Conservation (phyloP, 345 rosid genomes). For the Eucalyptus tenuipes region DNA sequence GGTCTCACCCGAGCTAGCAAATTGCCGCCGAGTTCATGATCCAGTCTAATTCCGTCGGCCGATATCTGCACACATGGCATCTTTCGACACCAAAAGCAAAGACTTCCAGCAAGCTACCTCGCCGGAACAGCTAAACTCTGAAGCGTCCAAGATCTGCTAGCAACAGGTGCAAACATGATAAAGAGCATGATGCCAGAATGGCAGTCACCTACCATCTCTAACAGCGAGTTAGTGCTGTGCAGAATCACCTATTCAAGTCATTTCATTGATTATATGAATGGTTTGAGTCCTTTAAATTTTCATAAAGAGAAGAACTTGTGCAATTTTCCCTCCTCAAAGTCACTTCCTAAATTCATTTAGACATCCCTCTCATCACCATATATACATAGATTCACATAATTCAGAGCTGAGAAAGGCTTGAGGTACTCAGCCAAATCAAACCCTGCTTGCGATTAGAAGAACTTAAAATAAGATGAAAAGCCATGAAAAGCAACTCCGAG, state of each 20-base stretch:
- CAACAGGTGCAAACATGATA: background rate
- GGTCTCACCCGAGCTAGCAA: background rate
- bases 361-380: background rate
- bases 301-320: background rate
- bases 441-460: background rate
- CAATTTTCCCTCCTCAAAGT: background rate
- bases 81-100: background rate
- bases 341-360: background rate
- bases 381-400: background rate
- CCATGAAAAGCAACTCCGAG: background rate
- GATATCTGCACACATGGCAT: background rate
- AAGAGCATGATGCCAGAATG: background rate
- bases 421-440: background rate
- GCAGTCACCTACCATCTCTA: background rate
- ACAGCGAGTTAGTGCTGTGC: background rate
- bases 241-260: background rate
- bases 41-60: background rate
- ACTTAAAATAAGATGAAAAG: background rate
- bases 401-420: background rate
- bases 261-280: background rate
- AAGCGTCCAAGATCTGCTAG: background rate
- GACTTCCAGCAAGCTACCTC: background rate
- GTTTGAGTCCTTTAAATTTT: background rate
- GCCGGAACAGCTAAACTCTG: background rate
- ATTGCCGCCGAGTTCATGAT: background rate